These are phyloP conservation scores for Fusarium sp. DNA, from an alignment of 2,329 filamentous ascomycete genomes.

Conservation along the genomic window DNA sequence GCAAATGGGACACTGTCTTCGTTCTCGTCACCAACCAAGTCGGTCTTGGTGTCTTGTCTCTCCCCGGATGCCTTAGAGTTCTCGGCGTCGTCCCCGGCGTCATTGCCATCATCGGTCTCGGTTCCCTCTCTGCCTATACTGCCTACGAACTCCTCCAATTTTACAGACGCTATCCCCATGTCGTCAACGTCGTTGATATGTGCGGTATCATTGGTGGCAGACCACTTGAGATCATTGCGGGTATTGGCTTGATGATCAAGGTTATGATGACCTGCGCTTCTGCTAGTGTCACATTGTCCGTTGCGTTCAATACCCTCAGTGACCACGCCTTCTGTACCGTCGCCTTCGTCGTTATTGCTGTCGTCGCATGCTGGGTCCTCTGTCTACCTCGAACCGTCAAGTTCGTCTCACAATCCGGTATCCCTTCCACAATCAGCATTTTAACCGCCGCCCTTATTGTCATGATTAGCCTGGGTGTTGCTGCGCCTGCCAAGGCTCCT, in stretches of 20 bases:
- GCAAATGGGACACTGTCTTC: constrained; percentile 49
- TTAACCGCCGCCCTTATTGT: constrained; percentile 49
- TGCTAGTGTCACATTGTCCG: constrained; percentile 74
- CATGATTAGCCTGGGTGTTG: constrained; percentile 50
- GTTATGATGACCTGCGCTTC: constrained; percentile 79
- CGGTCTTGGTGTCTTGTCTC: constrained; percentile 67
- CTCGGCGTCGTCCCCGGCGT: constrained; percentile 77
- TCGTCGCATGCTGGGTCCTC: constrained; percentile 70
- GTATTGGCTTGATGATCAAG: constrained; percentile 78
- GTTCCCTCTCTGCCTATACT: constrained; percentile 75
- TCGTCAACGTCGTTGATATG: constrained; percentile 80
- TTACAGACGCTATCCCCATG: constrained; percentile 76
- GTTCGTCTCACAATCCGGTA: constrained; percentile 47
- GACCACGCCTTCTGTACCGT: constrained; percentile 74
- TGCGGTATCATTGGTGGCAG: constrained; percentile 63
- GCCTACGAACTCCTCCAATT: constrained; percentile 70
- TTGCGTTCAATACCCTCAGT: constrained; percentile 77
- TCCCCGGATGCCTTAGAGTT: constrained; percentile 77
- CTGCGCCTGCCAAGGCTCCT: constrained; percentile 39
- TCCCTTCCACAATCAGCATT: constrained; percentile 49
- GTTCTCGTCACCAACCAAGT: constrained; percentile 51
- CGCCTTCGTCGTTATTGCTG: constrained; percentile 73
- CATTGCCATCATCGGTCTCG: constrained; percentile 75
- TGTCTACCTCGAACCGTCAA: constrained; percentile 77
- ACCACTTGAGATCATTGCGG: constrained; percentile 45